Percentiles rank a stretch among this genome's conserved stretches.
phyloP scores from a whole-genome alignment of 2,329 filamentous ascomycete species.

The Exophiala xenobiotica region DNA sequence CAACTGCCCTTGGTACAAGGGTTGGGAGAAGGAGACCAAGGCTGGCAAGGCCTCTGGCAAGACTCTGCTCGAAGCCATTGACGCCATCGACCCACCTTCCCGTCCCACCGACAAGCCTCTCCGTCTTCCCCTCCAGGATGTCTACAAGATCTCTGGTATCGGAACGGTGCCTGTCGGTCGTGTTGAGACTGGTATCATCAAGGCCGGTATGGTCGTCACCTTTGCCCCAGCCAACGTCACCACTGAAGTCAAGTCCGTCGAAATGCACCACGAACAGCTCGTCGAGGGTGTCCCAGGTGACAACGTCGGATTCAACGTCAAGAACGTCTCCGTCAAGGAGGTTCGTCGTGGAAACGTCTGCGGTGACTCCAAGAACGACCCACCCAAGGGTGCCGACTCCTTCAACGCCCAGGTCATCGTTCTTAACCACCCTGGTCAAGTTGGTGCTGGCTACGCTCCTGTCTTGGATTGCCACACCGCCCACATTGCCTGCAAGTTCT shows the following conservation, averaged over 20 bases:
- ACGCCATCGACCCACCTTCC: constrained; percentile 86
- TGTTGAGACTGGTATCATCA: constrained; percentile 99
- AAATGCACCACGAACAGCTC: constrained; percentile 99
- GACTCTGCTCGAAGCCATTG: constrained; percentile 99
- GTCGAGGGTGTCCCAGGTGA: constrained; percentile 92
- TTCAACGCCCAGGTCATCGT: constrained; percentile 99
- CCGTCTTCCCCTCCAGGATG: constrained; percentile 99
- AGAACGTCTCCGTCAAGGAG: constrained; percentile 99
- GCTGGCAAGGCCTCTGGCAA: constrained; percentile 81
- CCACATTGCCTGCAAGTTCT: constrained; percentile 99
- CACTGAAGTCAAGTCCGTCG: constrained; percentile 99
- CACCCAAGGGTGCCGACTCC: constrained; percentile 79
- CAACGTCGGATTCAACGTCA: constrained; percentile 99
- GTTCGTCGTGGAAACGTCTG: constrained; percentile 99
- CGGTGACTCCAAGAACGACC: constrained; percentile 99
- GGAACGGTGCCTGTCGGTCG: constrained; percentile 99
- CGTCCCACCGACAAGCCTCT: constrained; percentile 99
- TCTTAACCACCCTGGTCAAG: constrained; percentile 99
- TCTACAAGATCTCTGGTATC: constrained; percentile 99
- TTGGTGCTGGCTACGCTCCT: constrained; percentile 98
- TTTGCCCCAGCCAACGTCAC: constrained; percentile 98
- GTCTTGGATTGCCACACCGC: constrained; percentile 99
- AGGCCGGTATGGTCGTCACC: constrained; percentile 81
- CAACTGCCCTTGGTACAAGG: constrained; percentile 99
- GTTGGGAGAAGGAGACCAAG: constrained; percentile 99